phyloP scores from a whole-genome alignment of 805 yeast genomes.

The Saturnispora bothae region DNA sequence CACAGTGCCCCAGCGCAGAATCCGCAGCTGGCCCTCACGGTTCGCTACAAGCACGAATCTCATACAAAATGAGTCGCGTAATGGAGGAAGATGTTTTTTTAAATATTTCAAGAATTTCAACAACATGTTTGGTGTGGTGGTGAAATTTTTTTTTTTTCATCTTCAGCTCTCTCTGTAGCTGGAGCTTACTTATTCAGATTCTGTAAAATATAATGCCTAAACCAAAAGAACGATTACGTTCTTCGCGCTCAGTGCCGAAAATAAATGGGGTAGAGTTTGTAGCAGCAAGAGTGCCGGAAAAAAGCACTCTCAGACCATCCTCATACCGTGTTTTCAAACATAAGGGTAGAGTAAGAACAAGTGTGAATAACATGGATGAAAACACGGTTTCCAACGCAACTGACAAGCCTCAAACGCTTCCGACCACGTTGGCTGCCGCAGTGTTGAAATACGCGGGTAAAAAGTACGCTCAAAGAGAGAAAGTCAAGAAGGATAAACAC shows the following conservation, averaged over 20 bases:
- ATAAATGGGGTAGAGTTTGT: background rate
- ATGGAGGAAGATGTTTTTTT: too few relatives aligned
- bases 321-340: background rate
- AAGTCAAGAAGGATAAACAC: constrained; percentile 36
- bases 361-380: too few relatives aligned
- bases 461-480: constrained; percentile 25
- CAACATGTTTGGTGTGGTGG: too few relatives aligned
- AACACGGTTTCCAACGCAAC: background rate
- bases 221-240: too few relatives aligned
- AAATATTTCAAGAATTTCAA: too few relatives aligned
- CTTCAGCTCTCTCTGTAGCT: too few relatives aligned
- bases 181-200: too few relatives aligned
- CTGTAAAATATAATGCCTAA: too few relatives aligned
- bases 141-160: too few relatives aligned
- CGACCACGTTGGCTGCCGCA: constrained; percentile 47
- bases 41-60: constrained; percentile 2
- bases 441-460: constrained; percentile 49
- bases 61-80: too few relatives aligned
- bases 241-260: too few relatives aligned
- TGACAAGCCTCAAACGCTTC: constrained; percentile 21
- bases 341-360: background rate
- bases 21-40: background rate
- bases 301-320: background rate
- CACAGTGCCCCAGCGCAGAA: background rate
- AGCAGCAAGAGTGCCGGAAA: background rate